Conservation (phyloP, 2,329 filamentous ascomycete species). For the Sclerotinia spermophila region DNA sequence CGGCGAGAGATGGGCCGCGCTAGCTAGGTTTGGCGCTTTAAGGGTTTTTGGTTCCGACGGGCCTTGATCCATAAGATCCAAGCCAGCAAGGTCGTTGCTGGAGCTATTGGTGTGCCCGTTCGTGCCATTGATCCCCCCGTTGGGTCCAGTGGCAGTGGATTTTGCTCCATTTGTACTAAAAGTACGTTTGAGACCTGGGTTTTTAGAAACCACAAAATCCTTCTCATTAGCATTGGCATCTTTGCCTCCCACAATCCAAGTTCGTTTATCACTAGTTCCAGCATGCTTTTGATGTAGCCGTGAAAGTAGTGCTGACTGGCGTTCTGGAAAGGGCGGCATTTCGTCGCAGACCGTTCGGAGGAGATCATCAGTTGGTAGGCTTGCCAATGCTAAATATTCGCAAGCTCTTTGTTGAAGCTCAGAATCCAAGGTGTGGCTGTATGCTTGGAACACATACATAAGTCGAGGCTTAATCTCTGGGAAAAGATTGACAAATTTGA, state of each 20-base stretch:
- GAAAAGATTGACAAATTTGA: slow-evolving; percentile 98
- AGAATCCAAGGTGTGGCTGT: slow-evolving; percentile 91
- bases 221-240: slow-evolving; percentile 80
- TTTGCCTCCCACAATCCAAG: slow-evolving; percentile 97
- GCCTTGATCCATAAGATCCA: slow-evolving; percentile 68
- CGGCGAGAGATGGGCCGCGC: slow-evolving; percentile 85
- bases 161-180: slow-evolving; percentile 60
- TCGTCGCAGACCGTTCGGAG: slow-evolving; percentile 93
- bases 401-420: slow-evolving; percentile 95
- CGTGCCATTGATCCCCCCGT: slow-evolving; percentile 47
- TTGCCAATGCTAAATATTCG: slow-evolving; percentile 86
- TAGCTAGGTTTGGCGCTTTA: slow-evolving; percentile 80
- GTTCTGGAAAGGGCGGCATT: slow-evolving; percentile 96
- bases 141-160: slow-evolving; percentile 43
- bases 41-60: slow-evolving; percentile 54
- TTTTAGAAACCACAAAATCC: slow-evolving; percentile 77
- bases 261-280: slow-evolving; percentile 88
- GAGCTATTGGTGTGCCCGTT: slow-evolving; percentile 47
- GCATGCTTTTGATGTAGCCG: slow-evolving; percentile 92
- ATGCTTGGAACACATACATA: slow-evolving; percentile 82
- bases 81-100: slow-evolving; percentile 67
- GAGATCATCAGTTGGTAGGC: slow-evolving; percentile 82
- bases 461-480: slow-evolving; percentile 97
- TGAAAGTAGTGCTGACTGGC: slow-evolving; percentile 86
- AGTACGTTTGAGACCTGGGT: slow-evolving; percentile 77